Evolutionary conservation across 768 basidiomycete genomes (phyloP), one percentile per base, ranked within the genome.

Genomic region (Leccinum aurantiacum): DNA sequence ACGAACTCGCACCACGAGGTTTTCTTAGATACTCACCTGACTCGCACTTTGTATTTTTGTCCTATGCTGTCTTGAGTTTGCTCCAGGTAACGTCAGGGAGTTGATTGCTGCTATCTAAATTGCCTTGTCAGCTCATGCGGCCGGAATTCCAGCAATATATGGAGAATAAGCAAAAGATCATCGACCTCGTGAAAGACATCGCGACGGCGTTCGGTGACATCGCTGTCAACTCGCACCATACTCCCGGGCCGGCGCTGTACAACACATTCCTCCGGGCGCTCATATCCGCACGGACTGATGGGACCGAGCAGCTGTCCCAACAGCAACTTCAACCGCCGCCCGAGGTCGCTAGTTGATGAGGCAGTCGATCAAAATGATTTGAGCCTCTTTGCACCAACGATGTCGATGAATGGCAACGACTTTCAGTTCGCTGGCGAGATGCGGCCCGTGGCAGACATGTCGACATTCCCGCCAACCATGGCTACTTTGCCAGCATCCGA

Each of bases 61-160:
- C 90, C n/a, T 97, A 98, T 74, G 95, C 93, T 0, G 90, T 98
- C 8, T 78, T 97, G 59, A 96, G 90, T 68, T 78, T 98, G 63
- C 80, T 99, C 62, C 98, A 98, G 87, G 91, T 93, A 54, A 58
- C 13, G 27, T 47, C 10, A 19, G 50, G 53, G 24, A 19, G 6
- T 15, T 17, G 4, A 48, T 48, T 35, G 8, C 56, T 57, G 38
- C 6, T 55, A 31, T 53, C 64, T 72, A 9, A 73, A 46, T 47
- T 19, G 14, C 27, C 19, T 56, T 60, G 56, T 2, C 64, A 95
- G 91, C 82, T 94, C 49, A 81, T 95, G 35, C 87, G 92, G 6
- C 89, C 91, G 0, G 91, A 93, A 66, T 93, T 96, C 75, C 84
- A 88, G 60, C 78, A 82, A 9, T 91, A 87, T 75, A 77, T 90